Evolutionary conservation across 2,329 filamentous ascomycete species (phyloP).

Genomic region (Sclerotinia nivalis): DNA sequence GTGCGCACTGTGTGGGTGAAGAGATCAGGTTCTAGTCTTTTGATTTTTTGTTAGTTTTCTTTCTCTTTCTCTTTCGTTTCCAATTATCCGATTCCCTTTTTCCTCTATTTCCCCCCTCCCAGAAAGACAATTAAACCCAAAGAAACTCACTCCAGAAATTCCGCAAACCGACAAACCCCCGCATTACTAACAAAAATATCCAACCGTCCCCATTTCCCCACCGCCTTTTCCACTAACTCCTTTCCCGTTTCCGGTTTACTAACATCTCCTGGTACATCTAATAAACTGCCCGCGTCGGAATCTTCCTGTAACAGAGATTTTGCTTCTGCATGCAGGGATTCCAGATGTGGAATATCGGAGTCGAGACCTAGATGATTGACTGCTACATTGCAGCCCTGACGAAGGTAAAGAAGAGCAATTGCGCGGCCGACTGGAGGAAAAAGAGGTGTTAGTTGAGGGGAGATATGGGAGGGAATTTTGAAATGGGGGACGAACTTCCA

Average conservation of each 20-base stretch:
- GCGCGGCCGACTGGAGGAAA: constrained; percentile 68
- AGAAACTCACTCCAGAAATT: constrained; percentile 68
- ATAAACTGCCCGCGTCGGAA: constrained; percentile 53
- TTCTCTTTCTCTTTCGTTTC: not conserved
- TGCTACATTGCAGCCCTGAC: constrained; percentile 75
- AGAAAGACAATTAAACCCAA: constrained; percentile 15
- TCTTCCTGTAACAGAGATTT: constrained; percentile 48
- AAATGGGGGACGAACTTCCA: constrained; percentile 15
- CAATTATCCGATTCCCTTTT: not conserved
- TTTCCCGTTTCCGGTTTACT: constrained; percentile 70
- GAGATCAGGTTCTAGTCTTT: constrained; percentile 65
- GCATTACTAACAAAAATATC: constrained; percentile 88
- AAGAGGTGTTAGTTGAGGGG: not conserved
- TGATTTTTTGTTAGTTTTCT: constrained; percentile 1
- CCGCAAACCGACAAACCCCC: constrained; percentile 83
- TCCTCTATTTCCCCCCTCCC: too few species aligned
- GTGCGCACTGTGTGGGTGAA: constrained; percentile 72
- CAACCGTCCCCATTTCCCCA: constrained; percentile 61
- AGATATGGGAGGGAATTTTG: constrained; percentile 57
- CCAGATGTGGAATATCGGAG: constrained; percentile 53
- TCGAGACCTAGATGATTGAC: constrained; percentile 74
- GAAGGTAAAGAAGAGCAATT: constrained; percentile 76
- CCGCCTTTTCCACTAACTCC: constrained; percentile 65
- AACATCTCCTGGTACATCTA: constrained; percentile 76
- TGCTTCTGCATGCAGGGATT: constrained; percentile 55